Percentiles rank a stretch among this genome's conserved stretches.
phyloP scores from a whole-genome alignment of 805 yeast species.

The Cyberlindnera veronae region DNA sequence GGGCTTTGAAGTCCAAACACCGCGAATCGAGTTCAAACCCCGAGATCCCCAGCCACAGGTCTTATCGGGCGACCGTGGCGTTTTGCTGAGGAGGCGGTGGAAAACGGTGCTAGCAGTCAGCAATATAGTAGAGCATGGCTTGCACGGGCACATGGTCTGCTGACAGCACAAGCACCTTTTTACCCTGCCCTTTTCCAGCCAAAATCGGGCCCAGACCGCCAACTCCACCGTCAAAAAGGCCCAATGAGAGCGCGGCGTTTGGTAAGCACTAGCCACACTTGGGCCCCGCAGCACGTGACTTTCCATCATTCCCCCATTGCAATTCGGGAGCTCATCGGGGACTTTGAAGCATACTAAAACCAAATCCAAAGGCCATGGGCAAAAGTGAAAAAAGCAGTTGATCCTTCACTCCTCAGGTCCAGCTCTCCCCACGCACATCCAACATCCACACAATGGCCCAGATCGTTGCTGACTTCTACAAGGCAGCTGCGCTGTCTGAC shows the following conservation, averaged over 20 bases:
- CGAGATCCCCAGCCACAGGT: too few species aligned
- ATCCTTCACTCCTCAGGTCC: too few species aligned
- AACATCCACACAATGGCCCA: constrained; percentile 1
- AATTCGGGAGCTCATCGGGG: not conserved
- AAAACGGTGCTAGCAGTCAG: too few species aligned
- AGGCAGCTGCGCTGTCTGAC: constrained; percentile 3
- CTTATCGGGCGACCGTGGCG: too few species aligned
- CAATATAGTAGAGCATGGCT: too few species aligned
- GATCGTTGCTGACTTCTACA: constrained; percentile 9
- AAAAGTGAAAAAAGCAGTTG: not conserved
- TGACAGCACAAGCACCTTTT: not conserved
- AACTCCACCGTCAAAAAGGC: not conserved
- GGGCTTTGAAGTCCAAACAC: too few species aligned
- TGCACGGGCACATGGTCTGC: too few species aligned
- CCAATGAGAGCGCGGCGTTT: constrained; percentile 9
- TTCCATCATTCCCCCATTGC: constrained; percentile 6
- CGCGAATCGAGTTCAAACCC: too few species aligned
- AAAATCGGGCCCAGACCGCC: not conserved
- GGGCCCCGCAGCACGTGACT: constrained; percentile 11
- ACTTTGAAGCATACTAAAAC: not conserved
- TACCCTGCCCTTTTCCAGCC: not conserved
- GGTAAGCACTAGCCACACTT: constrained; percentile 15
- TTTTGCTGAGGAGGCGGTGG: too few species aligned
- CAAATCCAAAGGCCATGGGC: not conserved
- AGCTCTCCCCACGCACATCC: not conserved